Evolutionary conservation across 305 asterid genomes (phyloP).

Genomic region (Fraxinus baroniana): DNA sequence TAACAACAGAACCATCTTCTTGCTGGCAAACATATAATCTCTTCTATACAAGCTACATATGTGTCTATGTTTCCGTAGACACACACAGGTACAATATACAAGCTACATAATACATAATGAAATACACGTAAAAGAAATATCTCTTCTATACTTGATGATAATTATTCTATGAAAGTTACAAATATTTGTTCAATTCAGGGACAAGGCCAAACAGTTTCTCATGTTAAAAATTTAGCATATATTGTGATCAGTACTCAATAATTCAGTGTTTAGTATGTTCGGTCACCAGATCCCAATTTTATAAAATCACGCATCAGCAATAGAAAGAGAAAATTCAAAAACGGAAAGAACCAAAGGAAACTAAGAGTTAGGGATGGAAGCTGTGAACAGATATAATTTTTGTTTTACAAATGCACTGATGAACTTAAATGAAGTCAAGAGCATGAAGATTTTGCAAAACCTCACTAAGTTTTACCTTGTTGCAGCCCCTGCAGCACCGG

Average conservation of each 20-base stretch:
- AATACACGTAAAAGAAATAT: not conserved
- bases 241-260: not conserved
- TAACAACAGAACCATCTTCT: constrained; percentile 81
- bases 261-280: not conserved
- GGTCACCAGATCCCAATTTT: not conserved
- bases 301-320: not conserved
- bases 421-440: not conserved
- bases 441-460: not conserved
- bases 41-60: no score
- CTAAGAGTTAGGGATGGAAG: no score
- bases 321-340: no score
- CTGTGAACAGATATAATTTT: no score
- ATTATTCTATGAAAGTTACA: not conserved
- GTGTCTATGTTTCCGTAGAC: not conserved
- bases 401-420: no score
- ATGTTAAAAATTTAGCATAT: not conserved
- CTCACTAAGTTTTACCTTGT: constrained; percentile 51
- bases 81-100: not conserved
- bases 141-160: not conserved
- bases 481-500: constrained; percentile 98
- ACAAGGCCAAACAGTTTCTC: not conserved
- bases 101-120: not conserved
- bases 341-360: no score
- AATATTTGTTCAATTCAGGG: not conserved
- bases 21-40: constrained; percentile 81